Percentiles rank a stretch among this genome's conserved stretches.
Conservation (phyloP, 495 filamentous ascomycete genomes). For the Rusavskia elegans region DNA sequence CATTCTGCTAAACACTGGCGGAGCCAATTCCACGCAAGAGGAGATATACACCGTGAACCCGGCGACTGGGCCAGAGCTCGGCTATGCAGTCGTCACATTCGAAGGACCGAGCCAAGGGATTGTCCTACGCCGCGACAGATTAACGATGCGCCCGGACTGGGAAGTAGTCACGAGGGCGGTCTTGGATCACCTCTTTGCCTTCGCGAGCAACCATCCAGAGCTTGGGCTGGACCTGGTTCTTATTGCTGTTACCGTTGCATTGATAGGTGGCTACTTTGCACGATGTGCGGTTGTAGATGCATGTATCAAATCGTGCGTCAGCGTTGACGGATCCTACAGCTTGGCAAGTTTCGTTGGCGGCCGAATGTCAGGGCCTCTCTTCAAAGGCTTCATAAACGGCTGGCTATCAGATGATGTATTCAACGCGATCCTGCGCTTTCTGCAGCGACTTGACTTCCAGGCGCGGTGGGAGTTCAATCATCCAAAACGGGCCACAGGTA, state of each 20-base stretch:
- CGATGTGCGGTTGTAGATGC: slow-evolving; percentile 11
- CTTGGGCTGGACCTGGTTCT: too few relatives aligned
- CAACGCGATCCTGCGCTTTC: background rate
- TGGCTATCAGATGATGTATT: slow-evolving; percentile 16
- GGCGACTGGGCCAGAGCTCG: too few relatives aligned
- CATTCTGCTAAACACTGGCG: too few relatives aligned
- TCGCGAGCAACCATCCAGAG: too few relatives aligned
- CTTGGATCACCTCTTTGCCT: too few relatives aligned
- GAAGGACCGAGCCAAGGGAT: slow-evolving; percentile 37
- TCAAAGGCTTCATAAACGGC: slow-evolving; percentile 15
- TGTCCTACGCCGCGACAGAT: slow-evolving; percentile 14
- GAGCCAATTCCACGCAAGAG: too few relatives aligned
- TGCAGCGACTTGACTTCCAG: slow-evolving; percentile 13
- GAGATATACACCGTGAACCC: too few relatives aligned
- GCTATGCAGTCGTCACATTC: slow-evolving; percentile 10
- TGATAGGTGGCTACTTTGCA: too few relatives aligned
- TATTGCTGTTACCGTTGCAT: too few relatives aligned
- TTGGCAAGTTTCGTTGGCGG: slow-evolving; percentile 19
- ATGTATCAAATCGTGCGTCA: slow-evolving; percentile 29
- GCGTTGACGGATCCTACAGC: slow-evolving; percentile 25
- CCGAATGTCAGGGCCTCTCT: slow-evolving; percentile 17
- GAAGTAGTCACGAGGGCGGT: background rate
- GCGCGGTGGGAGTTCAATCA: slow-evolving; percentile 21
- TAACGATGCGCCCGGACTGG: slow-evolving; percentile 21
- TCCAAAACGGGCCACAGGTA: slow-evolving; percentile 1